Conservation (phyloP, 305 asterid species). For the Fraxinus floribunda region DNA sequence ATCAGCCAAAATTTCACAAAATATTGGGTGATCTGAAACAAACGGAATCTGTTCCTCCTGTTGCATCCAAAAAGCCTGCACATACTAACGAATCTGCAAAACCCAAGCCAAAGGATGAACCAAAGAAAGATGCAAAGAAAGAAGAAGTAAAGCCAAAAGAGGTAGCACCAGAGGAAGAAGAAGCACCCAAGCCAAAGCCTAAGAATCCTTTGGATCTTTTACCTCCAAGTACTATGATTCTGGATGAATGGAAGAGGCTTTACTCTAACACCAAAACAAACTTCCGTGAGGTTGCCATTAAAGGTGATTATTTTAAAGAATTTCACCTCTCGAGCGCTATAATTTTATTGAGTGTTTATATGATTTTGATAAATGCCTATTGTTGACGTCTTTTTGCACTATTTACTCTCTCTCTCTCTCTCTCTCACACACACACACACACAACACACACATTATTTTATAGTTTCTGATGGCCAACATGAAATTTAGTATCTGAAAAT, state of each 20-base stretch:
- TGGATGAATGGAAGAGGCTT: constrained; percentile 97
- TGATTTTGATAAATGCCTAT: neutral
- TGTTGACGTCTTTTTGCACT: neutral
- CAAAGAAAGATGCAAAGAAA: constrained; percentile 53
- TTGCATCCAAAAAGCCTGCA: constrained; percentile 65
- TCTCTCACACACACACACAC: neutral
- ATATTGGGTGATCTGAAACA: constrained; percentile 65
- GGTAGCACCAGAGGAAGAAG: constrained; percentile 56
- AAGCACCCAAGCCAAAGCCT: constrained; percentile 89
- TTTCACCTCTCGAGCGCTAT: neutral
- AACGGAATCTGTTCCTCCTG: constrained; percentile 53
- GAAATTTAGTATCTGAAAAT: neutral
- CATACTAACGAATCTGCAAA: constrained; percentile 64
- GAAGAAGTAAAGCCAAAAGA: constrained; percentile 50
- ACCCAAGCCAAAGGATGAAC: constrained; percentile 57
- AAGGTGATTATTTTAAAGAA: constrained; percentile 41
- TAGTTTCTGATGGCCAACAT: neutral
- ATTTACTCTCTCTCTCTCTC: neutral
- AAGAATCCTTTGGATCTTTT: constrained; percentile 90
- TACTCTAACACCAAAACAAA: constrained; percentile 89
- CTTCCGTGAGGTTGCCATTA: constrained; percentile 91
- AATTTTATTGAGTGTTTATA: neutral
- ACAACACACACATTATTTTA: neutral
- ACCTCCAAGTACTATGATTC: constrained; percentile 86
- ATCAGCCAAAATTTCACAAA: constrained; percentile 79